Base-by-base conservation (phyloP, 441 rosid genomes). In the Sinapis alba region DNA sequence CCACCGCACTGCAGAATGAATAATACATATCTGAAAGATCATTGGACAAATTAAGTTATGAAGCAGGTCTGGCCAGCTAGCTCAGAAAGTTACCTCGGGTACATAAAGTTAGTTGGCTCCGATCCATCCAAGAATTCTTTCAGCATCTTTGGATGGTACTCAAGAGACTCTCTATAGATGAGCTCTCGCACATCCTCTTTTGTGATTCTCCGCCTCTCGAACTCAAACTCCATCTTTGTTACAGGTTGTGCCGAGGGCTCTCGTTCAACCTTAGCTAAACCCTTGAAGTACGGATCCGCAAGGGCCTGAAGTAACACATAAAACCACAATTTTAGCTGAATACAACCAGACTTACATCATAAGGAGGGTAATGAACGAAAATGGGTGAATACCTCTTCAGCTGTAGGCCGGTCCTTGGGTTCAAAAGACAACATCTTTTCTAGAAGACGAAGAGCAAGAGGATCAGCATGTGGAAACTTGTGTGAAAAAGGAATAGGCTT, bases 201-300 rank as follows among this genome's bases (percentile, higher is more conserved):
- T 4, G 96, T 94, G 78, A 92, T 86, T 84, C 99, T 84, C 60
- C 99, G 87, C 73, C 99, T 90, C 86, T 94, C 99, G 62, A 94
- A 94, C 83, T 94, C 99, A 78, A 94, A 94, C 74, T 94, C 99
- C 91, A 92, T 76, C 83, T 94, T 94, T 20, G 97, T 83, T 56
- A 94, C 97, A 18, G 99, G 97, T 80, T 94, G 99, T 77, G 99
- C 90, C 62, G 97, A 89, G 66, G 97, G 99, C 81, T 94, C 99
- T 84, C 99, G 87, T 87, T 94, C 99, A 54, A 90, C 94, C 83
- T 84, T 92, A 74, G 99, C 96, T 75, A 94, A 86, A 75, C 99
- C 99, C 78, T 85, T 90, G 71, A 94, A 94, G 85, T 94, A 94
- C 5, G 89, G 91, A 87, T 94, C 97, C 8, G 99, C 97, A 64